phyloP scores from a whole-genome alignment of 495 filamentous ascomycete genomes.

The Hypoxylon intermedium region DNA sequence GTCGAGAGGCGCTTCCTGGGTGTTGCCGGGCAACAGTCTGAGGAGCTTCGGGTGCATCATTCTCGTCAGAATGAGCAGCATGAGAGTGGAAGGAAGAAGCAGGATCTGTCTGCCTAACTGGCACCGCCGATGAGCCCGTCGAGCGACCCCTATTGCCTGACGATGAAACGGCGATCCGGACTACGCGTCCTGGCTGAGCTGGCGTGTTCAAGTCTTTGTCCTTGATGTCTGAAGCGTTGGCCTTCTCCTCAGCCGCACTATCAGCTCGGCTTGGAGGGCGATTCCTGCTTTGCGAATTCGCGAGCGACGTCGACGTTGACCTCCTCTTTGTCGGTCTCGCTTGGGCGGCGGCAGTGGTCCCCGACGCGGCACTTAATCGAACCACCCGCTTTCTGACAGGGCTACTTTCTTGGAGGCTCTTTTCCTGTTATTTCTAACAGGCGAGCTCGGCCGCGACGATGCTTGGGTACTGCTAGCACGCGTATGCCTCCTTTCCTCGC shows the following conservation, averaged over 20 bases:
- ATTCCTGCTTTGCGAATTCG: constrained; percentile 42
- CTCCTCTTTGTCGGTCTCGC: constrained; percentile 45
- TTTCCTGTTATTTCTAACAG: constrained; percentile 41
- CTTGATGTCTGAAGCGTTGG: constrained; percentile 36
- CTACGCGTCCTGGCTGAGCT: constrained; percentile 66
- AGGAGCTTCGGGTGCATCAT: constrained; percentile 50
- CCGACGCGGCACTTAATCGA: constrained; percentile 60
- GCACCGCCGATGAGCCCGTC: constrained; percentile 50
- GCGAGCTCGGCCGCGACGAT: constrained; percentile 47
- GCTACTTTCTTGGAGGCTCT: constrained; percentile 43
- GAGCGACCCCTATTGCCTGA: constrained; percentile 50
- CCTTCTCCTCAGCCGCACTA: constrained; percentile 41
- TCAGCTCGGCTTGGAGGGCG: constrained; percentile 47
- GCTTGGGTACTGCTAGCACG: constrained; percentile 49
- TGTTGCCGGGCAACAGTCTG: constrained; percentile 49
- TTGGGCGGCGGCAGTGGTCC: constrained; percentile 33
- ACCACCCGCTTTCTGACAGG: constrained; percentile 62
- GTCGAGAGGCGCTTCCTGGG: constrained; percentile 57
- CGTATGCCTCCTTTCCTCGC: constrained; percentile 47
- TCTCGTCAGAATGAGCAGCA: constrained; percentile 40
- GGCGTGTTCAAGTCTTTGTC: constrained; percentile 70
- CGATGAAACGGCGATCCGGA: constrained; percentile 62
- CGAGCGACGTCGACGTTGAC: constrained; percentile 39
- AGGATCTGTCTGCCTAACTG: constrained; percentile 45
- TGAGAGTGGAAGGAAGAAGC: constrained; percentile 36